Base-by-base conservation (phyloP, 805 yeast genomes). In the Lipomyces starkeyi region DNA sequence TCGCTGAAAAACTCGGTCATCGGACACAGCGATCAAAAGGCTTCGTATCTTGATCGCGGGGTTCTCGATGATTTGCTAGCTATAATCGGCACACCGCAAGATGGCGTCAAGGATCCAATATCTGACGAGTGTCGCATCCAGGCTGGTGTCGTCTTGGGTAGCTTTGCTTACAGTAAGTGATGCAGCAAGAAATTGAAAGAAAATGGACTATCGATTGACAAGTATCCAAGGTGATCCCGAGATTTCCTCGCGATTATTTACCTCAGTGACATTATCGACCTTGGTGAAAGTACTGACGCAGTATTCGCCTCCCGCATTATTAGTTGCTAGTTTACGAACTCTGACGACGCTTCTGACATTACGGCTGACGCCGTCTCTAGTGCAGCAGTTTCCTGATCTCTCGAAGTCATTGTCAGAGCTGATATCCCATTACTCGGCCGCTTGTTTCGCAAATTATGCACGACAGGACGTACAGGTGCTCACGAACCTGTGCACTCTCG, bases 11-110 rank as follows among this genome's bases (percentile, higher is more conserved):
- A 77, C 67, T 62, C 72, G 17, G 68, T 78, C 37, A 78, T 78
- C 52, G 80, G 80, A 32, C 80, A 78, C 61, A 71, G 73, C 37
- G 80, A 76, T 47, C 73, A 74, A 61, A 78, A 78, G 65, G 69
- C 70, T 25, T 64, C 60, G 27, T 74, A 72, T 55, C 69, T 76
- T 14, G 69, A 67, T 14, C 69, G 68, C 40, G 73, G 71, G 1
- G 71, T 73, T 22, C 71, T 74, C 5, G 66, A 57, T 6, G 71
- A 72, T 3, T 65, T 77, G 54, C 66, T 77, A 17, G 64, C 64
- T n/a, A 65, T 76, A 20, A 66, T 77, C n/a, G 66, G 49, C 58
- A 54, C 68, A 9, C 61, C 56, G 49, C 64, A 62, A 14, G 66
- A 61, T 7, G 66, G 67, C 8, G 52, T 56, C 22, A 20, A 29